A percentile compares a stretch with the other conserved stretches of the same genome.
Evolutionary conservation across 1,284 basidiomycete species (phyloP).

Genomic region (Pseudozyma pruni): DNA sequence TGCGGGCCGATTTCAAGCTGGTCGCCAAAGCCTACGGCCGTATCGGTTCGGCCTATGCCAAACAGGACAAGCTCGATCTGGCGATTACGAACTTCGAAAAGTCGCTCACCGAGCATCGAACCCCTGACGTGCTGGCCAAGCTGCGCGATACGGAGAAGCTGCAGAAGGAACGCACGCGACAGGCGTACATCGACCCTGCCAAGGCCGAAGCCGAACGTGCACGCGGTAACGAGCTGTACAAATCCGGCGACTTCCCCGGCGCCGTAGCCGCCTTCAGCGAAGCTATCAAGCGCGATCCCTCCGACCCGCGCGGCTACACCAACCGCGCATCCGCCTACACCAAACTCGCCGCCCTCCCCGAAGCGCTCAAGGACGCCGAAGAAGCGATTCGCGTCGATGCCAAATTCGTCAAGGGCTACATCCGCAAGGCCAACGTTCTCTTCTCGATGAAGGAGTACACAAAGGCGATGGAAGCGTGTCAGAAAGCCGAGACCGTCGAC

Average conservation of each 20-base stretch:
- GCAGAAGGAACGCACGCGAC: slow-evolving; percentile 80
- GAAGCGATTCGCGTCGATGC: slow-evolving; percentile 92
- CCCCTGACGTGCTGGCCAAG: slow-evolving; percentile 90
- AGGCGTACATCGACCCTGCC: slow-evolving; percentile 89
- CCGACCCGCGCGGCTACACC: slow-evolving; percentile 91
- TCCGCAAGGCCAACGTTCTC: slow-evolving; percentile 89
- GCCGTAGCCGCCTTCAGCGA: slow-evolving; percentile 94
- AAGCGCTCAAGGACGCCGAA: slow-evolving; percentile 95
- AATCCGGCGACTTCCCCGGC: slow-evolving; percentile 74
- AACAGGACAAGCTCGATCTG: slow-evolving; percentile 79
- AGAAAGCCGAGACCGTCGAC: slow-evolving; percentile 56
- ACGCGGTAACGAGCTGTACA: slow-evolving; percentile 92
- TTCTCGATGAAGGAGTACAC: slow-evolving; percentile 91
- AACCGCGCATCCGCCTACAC: slow-evolving; percentile 97
- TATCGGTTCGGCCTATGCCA: slow-evolving; percentile 84
- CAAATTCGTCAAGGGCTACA: slow-evolving; percentile 82
- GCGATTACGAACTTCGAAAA: slow-evolving; percentile 72
- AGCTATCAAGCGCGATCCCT: slow-evolving; percentile 93
- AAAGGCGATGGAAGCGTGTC: slow-evolving; percentile 71
- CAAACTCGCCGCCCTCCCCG: slow-evolving; percentile 91
- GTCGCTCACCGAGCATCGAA: slow-evolving; percentile 94
- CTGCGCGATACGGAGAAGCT: slow-evolving; percentile 78
- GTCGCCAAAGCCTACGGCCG: slow-evolving; percentile 83
- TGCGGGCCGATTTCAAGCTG: slow-evolving; percentile 73
- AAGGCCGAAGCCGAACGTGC: slow-evolving; percentile 86